Evolutionary conservation across 73 alveolate species (phyloP).

Genomic region (Tetrahymena elliotti): DNA sequence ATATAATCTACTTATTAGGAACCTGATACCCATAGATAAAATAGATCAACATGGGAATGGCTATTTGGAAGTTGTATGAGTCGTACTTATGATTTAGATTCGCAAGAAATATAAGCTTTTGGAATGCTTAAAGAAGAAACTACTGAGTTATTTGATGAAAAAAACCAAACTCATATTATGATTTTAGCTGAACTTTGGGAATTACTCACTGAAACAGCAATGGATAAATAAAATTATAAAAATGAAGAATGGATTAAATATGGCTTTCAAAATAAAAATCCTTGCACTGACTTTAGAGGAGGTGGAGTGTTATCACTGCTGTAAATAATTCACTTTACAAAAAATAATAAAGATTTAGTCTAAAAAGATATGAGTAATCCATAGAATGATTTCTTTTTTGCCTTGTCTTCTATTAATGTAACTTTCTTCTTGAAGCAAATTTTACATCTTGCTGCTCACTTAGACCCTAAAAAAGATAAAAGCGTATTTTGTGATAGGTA

Average conservation of each 20-base stretch:
- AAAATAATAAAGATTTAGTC: conserved; percentile 41
- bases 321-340: conserved; percentile 49
- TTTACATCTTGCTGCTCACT: conserved; percentile 10
- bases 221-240: conserved; percentile 7
- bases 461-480: conserved; percentile 17
- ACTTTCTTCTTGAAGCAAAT: conserved; percentile 19
- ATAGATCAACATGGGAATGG: neutral
- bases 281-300: conserved; percentile 71
- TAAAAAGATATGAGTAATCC: conserved; percentile 48
- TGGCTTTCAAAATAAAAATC: conserved; percentile 64
- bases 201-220: conserved; percentile 4
- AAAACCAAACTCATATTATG: neutral
- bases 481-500: neutral
- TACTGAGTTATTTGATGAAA: neutral
- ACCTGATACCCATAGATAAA: neutral
- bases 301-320: conserved; percentile 64
- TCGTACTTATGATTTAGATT: neutral
- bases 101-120: neutral
- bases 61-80: neutral
- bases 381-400: conserved; percentile 30
- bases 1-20: neutral
- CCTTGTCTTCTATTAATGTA: conserved; percentile 36
- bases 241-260: conserved; percentile 54
- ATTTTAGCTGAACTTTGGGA: neutral
- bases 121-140: neutral